Evolutionary conservation across 78 protist species (phyloP).

Genomic region (Dictyostelium capitatum): DNA sequence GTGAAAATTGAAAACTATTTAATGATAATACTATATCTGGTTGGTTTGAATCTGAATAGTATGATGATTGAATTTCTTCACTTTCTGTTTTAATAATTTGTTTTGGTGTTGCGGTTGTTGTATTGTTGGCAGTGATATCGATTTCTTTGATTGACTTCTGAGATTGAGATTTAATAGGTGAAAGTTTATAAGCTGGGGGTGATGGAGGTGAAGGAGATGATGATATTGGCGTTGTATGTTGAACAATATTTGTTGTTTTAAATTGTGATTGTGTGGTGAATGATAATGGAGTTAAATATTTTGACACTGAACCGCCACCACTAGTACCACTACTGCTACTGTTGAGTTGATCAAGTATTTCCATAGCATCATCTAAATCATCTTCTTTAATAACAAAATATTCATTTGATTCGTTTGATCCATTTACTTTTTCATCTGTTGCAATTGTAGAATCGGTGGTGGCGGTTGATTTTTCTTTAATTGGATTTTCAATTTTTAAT

Average conservation of each 20-base stretch:
- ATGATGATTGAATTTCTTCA: not conserved
- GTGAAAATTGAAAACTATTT: constrained; percentile 4
- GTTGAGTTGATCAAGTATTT: not conserved
- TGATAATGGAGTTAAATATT: not conserved
- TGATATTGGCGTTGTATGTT: not conserved
- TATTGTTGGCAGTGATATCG: too few relatives aligned
- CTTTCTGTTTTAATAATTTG: not conserved
- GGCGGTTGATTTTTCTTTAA: too few relatives aligned
- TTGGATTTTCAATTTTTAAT: too few relatives aligned
- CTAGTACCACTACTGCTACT: too few relatives aligned
- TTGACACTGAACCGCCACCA: too few relatives aligned
- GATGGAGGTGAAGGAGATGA: constrained; percentile 1
- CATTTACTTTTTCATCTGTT: not conserved
- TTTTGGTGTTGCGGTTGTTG: not conserved
- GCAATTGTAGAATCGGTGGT: not conserved
- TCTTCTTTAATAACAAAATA: not conserved
- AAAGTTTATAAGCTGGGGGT: not conserved
- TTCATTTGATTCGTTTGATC: not conserved
- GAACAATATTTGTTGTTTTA: not conserved
- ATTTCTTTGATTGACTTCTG: too few relatives aligned
- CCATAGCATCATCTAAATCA: not conserved
- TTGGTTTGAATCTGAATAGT: not conserved
- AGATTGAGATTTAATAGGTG: constrained; percentile 1
- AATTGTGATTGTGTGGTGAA: not conserved
- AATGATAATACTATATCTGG: constrained; percentile 1